Conservation (phyloP, 768 basidiomycete species). For the Hericium alpestre region DNA sequence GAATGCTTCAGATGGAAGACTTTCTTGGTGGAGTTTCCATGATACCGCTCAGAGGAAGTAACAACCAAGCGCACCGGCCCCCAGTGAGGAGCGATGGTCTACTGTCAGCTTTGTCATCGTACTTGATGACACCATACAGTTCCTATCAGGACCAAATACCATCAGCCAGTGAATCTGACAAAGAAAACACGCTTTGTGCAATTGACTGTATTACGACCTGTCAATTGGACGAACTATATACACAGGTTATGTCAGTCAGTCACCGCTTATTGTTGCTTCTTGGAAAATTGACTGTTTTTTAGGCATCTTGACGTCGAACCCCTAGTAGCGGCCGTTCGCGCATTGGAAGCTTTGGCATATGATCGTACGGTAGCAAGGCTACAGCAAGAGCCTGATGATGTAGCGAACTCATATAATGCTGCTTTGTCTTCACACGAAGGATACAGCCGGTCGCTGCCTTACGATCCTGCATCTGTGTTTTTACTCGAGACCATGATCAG, state of each 20-base stretch:
- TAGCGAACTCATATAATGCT: constrained; percentile 23
- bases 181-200: constrained; percentile 90
- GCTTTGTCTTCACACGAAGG: constrained; percentile 28
- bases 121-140: constrained; percentile 91
- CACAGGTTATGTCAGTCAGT: constrained; percentile 72
- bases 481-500: constrained; percentile 92
- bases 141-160: constrained; percentile 68
- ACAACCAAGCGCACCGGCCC: constrained; percentile 45
- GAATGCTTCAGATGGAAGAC: constrained; percentile 96
- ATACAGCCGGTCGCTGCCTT: constrained; percentile 52
- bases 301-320: constrained; percentile 76
- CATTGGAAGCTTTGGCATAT: constrained; percentile 84
- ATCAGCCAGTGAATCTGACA: constrained; percentile 81
- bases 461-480: constrained; percentile 93
- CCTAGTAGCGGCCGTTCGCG: constrained; percentile 72
- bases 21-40: constrained; percentile 90
- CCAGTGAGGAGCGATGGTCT: constrained; percentile 75
- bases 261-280: background rate
- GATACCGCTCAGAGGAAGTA: constrained; percentile 74
- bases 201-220: constrained; percentile 94
- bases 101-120: constrained; percentile 87
- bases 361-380: constrained; percentile 75
- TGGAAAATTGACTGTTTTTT: background rate
- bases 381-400: constrained; percentile 60
- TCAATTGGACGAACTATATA: constrained; percentile 87